A percentile compares a stretch with the other conserved stretches of the same genome.
Evolutionary conservation across 257 asterid species (phyloP).

Genomic region (Fraxinus anomala): DNA sequence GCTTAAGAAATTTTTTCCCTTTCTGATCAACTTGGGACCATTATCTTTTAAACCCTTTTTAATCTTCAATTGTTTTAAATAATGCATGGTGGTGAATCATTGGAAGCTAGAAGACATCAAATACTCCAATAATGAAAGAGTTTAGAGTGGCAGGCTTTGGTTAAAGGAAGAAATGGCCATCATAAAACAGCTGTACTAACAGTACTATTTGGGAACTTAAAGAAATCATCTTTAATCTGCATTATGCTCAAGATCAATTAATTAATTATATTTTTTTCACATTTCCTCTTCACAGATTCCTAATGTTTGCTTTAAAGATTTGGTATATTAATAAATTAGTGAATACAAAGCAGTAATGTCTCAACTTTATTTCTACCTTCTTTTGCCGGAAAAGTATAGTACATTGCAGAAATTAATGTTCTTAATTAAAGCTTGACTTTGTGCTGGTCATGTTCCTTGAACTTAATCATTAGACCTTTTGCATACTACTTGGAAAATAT

Average conservation of each 20-base stretch:
- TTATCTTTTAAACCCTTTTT: constrained; percentile 19
- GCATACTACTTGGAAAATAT: neutral
- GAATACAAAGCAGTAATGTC: neutral
- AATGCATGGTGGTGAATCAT: constrained; percentile 37
- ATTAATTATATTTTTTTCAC: neutral
- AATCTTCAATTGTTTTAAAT: constrained; percentile 1
- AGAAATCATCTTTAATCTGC: neutral
- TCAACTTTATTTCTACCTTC: constrained; percentile 11
- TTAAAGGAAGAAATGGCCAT: constrained; percentile 9
- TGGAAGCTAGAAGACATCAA: constrained; percentile 25
- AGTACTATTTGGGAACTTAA: neutral
- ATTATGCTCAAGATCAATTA: neutral
- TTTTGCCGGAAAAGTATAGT: constrained; percentile 56
- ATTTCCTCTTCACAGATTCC: neutral
- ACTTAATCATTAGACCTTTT: neutral
- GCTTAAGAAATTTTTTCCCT: neutral
- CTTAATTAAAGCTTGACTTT: neutral
- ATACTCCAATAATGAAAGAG: neutral
- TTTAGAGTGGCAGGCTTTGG: constrained; percentile 10
- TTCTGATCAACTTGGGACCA: constrained; percentile 42
- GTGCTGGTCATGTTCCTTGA: constrained; percentile 14
- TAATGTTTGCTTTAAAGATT: neutral
- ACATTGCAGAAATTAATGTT: constrained; percentile 17
- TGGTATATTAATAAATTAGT: neutral
- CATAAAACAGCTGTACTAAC: neutral